These are phyloP conservation scores for Petunia secreta DNA, from an alignment of 257 asterid genomes.

Conservation along the genomic window DNA sequence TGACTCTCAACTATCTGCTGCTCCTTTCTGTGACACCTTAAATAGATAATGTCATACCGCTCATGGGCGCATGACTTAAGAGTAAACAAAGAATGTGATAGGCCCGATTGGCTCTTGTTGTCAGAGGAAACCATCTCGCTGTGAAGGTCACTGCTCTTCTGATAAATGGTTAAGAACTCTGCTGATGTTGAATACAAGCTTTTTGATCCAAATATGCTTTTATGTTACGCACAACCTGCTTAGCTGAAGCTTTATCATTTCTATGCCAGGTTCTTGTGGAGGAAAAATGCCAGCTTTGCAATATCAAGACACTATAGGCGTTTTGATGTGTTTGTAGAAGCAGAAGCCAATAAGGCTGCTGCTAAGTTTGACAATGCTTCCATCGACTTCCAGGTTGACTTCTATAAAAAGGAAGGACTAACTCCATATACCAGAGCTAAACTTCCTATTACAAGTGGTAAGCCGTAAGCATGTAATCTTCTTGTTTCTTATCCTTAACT, in stretches of 20 bases:
- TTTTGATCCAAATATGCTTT: conserved; percentile 8
- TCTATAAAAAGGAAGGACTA: conserved; percentile 79
- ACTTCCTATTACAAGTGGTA: conserved; percentile 87
- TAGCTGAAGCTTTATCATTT: neutral
- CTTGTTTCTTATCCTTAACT: neutral
- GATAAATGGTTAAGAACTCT: conserved; percentile 14
- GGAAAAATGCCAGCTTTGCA: conserved; percentile 89
- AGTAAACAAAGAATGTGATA: neutral
- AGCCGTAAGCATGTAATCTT: conserved; percentile 43
- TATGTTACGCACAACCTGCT: neutral
- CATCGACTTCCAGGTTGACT: conserved; percentile 88
- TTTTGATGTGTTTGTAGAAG: conserved; percentile 88
- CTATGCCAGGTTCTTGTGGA: conserved; percentile 78
- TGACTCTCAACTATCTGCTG: neutral
- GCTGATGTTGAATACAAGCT: neutral
- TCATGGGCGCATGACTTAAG: neutral
- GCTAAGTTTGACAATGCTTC: conserved; percentile 84
- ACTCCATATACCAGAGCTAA: conserved; percentile 78
- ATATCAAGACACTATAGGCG: conserved; percentile 90
- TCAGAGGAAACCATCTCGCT: neutral
- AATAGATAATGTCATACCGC: conserved; percentile 4
- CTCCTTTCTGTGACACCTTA: conserved; percentile 2
- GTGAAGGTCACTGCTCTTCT: conserved; percentile 11
- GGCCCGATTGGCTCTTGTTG: neutral
- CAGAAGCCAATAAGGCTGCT: conserved; percentile 95